Evolutionary conservation across 1,284 basidiomycete genomes (phyloP).

Genomic region (Leccinum griseonigrum): DNA sequence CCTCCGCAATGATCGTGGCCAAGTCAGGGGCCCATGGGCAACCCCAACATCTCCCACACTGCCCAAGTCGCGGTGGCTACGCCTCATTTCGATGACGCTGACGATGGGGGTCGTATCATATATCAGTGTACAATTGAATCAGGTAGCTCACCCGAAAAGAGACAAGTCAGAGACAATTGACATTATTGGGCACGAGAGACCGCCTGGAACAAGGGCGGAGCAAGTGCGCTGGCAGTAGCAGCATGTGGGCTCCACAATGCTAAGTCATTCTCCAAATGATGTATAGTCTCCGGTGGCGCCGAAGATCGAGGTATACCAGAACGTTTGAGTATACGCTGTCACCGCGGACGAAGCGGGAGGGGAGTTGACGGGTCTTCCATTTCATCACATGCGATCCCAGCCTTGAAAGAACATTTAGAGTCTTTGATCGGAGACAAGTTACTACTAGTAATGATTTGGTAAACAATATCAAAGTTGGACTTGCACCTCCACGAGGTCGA

Average conservation of each 20-base stretch:
- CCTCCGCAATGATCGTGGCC: conserved; percentile 30
- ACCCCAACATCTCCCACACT: neutral
- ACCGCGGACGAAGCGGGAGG: conserved; percentile 22
- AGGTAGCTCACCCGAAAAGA: conserved; percentile 1
- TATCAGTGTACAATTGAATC: neutral
- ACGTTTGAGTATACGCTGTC: conserved; percentile 5
- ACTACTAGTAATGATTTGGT: neutral
- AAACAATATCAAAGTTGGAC: conserved; percentile 22
- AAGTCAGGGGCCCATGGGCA: conserved; percentile 2
- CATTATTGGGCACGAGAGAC: neutral
- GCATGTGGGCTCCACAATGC: too few species aligned
- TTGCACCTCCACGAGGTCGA: neutral
- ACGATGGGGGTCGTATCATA: neutral
- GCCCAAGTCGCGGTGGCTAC: neutral
- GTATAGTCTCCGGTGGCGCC: conserved; percentile 4
- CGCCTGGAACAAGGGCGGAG: conserved; percentile 16
- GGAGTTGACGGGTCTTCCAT: conserved; percentile 16
- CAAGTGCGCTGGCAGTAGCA: neutral
- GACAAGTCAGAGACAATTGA: conserved; percentile 15
- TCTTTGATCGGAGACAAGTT: conserved; percentile 1
- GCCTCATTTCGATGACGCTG: neutral
- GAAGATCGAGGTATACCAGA: conserved; percentile 9
- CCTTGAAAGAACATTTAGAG: conserved; percentile 9
- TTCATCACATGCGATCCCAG: conserved; percentile 8
- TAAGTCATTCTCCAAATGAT: neutral